These are phyloP conservation scores for Agrostemma githago DNA, from an alignment of 148 eudicot species.

Conservation along the genomic window DNA sequence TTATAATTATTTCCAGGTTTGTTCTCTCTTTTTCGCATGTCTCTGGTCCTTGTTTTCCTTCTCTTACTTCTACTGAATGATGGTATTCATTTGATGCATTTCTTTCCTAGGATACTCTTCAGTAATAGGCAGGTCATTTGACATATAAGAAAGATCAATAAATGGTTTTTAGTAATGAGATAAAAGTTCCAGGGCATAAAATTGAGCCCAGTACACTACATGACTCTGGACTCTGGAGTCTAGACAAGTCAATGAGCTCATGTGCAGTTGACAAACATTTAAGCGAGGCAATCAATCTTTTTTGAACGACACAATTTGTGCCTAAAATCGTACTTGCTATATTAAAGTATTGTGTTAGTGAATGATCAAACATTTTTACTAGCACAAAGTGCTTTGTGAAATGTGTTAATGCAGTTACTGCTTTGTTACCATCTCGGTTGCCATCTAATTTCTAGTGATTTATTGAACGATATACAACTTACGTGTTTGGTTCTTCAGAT, in stretches of 20 bases:
- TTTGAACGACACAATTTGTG: background rate
- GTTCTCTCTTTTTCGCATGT: background rate
- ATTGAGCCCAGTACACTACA: background rate
- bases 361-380: background rate
- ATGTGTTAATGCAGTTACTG: background rate
- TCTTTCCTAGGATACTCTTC: background rate
- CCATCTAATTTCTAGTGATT: background rate
- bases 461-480: background rate
- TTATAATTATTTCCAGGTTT: constrained; percentile 83
- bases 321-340: background rate
- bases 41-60: background rate
- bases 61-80: background rate
- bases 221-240: background rate
- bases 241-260: background rate
- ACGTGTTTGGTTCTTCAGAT: constrained; percentile 42
- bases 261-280: background rate
- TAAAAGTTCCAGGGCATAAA: background rate
- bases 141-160: background rate
- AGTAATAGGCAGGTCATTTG: background rate
- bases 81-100: background rate
- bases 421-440: background rate
- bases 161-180: background rate
- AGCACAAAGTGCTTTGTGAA: background rate
- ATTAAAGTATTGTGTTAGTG: background rate
- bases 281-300: background rate